Evolutionary conservation across 345 rosid genomes (phyloP).

Genomic region (Euphorbia peplus): DNA sequence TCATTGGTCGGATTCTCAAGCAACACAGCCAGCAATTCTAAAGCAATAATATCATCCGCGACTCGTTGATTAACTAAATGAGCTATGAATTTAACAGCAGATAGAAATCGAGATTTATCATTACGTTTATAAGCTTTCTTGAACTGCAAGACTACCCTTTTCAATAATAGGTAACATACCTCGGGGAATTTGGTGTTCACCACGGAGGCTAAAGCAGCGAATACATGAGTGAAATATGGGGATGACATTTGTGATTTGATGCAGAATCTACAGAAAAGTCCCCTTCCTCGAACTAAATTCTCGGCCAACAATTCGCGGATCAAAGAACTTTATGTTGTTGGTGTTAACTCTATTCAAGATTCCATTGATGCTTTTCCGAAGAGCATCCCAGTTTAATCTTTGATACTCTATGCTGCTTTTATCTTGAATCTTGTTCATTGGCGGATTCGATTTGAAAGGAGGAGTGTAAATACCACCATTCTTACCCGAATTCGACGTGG

Average conservation of each 20-base stretch:
- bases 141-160: slow-evolving; percentile 84
- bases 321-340: slow-evolving; percentile 71
- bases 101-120: slow-evolving; percentile 89
- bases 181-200: slow-evolving; percentile 85
- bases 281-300: slow-evolving; percentile 85
- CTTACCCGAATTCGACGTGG: slow-evolving; percentile 45
- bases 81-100: slow-evolving; percentile 90
- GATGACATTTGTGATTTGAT: slow-evolving; percentile 98
- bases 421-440: slow-evolving; percentile 85
- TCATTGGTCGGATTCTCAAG: slow-evolving; percentile 80
- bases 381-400: slow-evolving; percentile 93
- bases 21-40: slow-evolving; percentile 72
- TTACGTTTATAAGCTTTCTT: slow-evolving; percentile 94
- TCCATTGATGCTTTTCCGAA: slow-evolving; percentile 89
- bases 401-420: slow-evolving; percentile 82
- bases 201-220: slow-evolving; percentile 85
- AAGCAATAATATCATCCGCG: slow-evolving; percentile 76
- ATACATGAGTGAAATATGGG: slow-evolving; percentile 82
- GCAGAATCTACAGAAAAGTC: slow-evolving; percentile 83
- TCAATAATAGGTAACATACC: slow-evolving; percentile 74
- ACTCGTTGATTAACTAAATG: slow-evolving; percentile 96
- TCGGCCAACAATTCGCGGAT: slow-evolving; percentile 83
- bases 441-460: slow-evolving; percentile 75
- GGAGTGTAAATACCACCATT: slow-evolving; percentile 90
- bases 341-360: slow-evolving; percentile 91